These are phyloP conservation scores for Xerocomus potaroensis DNA, from an alignment of 768 basidiomycete species.

Conservation along the genomic window DNA sequence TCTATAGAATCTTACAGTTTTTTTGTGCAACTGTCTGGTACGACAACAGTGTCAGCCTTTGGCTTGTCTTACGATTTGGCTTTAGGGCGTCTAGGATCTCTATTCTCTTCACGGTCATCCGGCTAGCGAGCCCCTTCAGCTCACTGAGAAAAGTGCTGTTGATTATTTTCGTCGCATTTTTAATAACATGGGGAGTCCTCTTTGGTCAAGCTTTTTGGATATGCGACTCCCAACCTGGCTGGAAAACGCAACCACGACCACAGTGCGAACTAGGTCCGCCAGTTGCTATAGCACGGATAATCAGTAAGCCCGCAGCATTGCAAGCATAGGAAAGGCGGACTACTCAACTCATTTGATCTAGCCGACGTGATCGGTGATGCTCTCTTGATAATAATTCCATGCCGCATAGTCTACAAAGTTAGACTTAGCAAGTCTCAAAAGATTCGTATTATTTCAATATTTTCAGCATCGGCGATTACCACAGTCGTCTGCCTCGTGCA, in stretches of 20 bases:
- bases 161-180: not conserved
- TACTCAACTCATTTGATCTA: not conserved
- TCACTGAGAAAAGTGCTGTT: not conserved
- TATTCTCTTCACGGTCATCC: constrained; percentile 1
- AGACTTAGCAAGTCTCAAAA: not conserved
- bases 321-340: not conserved
- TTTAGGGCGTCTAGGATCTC: not conserved
- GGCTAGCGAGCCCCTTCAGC: not conserved
- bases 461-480: constrained; percentile 1
- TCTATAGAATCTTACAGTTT: too few relatives aligned
- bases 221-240: not conserved
- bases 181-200: not conserved
- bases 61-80: too few relatives aligned
- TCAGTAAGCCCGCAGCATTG: not conserved
- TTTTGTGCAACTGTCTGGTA: too few relatives aligned
- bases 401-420: not conserved
- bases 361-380: constrained; percentile 4
- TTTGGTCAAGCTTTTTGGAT: constrained; percentile 1
- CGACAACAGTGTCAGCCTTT: too few relatives aligned
- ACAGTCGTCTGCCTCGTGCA: not conserved
- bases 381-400: not conserved
- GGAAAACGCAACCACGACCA: not conserved
- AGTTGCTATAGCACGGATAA: not conserved
- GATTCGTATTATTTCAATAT: constrained; percentile 1
- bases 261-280: not conserved